Evolutionary conservation across 768 basidiomycete species (phyloP).

Genomic region (Filobasidium wieringae): DNA sequence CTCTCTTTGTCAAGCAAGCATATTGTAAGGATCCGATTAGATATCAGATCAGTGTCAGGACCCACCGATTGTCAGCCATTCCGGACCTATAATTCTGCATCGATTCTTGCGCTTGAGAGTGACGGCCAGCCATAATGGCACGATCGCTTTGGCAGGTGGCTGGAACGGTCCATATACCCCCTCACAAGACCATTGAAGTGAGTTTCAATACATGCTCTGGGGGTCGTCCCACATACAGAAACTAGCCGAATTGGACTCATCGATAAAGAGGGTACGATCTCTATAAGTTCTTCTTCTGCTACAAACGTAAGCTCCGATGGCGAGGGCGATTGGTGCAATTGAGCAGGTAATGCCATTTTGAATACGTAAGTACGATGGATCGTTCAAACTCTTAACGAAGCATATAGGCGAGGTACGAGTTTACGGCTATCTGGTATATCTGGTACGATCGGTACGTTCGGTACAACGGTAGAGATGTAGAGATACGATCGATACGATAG

Average conservation of each 20-base stretch:
- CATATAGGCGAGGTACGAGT: background rate
- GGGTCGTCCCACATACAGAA: slow-evolving; percentile 47
- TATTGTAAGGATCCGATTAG: background rate
- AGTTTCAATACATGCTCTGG: background rate
- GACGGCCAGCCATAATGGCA: slow-evolving; percentile 94
- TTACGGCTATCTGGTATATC: no score
- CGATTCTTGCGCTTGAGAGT: slow-evolving; percentile 90
- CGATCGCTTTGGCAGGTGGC: slow-evolving; percentile 67
- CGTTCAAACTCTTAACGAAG: no score
- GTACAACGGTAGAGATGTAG: no score
- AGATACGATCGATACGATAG: no score
- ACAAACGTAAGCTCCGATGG: slow-evolving; percentile 81
- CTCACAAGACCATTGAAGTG: slow-evolving; percentile 40
- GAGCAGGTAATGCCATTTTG: slow-evolving; percentile 63
- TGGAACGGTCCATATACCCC: slow-evolving; percentile 85
- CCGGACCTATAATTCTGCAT: slow-evolving; percentile 79
- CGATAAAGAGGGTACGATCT: slow-evolving; percentile 73
- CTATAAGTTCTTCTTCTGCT: slow-evolving; percentile 69
- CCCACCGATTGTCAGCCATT: slow-evolving; percentile 55
- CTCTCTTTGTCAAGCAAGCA: slow-evolving; percentile 48
- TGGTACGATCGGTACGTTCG: no score
- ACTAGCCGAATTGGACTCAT: slow-evolving; percentile 89
- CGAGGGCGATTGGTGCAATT: slow-evolving; percentile 58
- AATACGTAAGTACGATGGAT: no score
- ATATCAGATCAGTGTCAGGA: no score